phyloP scores from a whole-genome alignment of 2,329 filamentous ascomycete species.

The Simplicillium aogashimaense region DNA sequence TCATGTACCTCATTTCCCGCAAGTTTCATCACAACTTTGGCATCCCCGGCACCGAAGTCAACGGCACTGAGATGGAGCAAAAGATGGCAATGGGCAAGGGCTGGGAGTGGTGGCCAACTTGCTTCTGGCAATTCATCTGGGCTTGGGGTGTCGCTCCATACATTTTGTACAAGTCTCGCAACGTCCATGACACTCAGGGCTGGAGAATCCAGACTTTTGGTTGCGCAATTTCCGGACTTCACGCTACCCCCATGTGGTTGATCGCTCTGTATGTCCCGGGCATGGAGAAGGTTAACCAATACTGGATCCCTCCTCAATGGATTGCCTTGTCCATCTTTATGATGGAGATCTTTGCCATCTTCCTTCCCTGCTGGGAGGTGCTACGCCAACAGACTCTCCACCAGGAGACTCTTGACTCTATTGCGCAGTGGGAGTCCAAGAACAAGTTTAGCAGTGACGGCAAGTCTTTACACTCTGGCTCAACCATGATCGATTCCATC shows the following conservation, averaged over 20 bases:
- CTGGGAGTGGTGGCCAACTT: constrained; percentile 57
- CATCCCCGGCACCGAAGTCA: constrained; percentile 49
- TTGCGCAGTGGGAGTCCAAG: constrained; percentile 31
- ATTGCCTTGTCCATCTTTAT: constrained; percentile 41
- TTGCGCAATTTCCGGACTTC: constrained; percentile 26
- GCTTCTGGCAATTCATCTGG: constrained; percentile 53
- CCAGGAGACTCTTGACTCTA: constrained; percentile 32
- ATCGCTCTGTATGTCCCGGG: constrained; percentile 34
- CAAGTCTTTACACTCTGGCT: constrained; percentile 10
- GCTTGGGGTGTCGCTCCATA: constrained; percentile 49
- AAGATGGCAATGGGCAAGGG: constrained; percentile 35
- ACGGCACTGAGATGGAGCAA: constrained; percentile 39
- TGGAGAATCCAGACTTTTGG: constrained; percentile 53
- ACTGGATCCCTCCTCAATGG: constrained; percentile 46
- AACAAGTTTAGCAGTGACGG: constrained; percentile 15
- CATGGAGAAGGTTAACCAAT: constrained; percentile 33
- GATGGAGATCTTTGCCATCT: constrained; percentile 50
- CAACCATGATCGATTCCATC: constrained; percentile 16
- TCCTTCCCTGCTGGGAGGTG: constrained; percentile 53
- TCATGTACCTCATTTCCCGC: constrained; percentile 51
- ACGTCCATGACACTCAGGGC: constrained; percentile 53
- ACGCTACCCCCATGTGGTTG: constrained; percentile 37
- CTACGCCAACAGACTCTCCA: constrained; percentile 26
- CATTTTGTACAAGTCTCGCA: constrained; percentile 48
- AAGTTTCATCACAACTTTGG: constrained; percentile 52